Percentiles rank a stretch among this genome's conserved stretches.
These are phyloP conservation scores for Otatea glauca DNA, from an alignment of 176 grass and related monocot species.

Conservation along the genomic window DNA sequence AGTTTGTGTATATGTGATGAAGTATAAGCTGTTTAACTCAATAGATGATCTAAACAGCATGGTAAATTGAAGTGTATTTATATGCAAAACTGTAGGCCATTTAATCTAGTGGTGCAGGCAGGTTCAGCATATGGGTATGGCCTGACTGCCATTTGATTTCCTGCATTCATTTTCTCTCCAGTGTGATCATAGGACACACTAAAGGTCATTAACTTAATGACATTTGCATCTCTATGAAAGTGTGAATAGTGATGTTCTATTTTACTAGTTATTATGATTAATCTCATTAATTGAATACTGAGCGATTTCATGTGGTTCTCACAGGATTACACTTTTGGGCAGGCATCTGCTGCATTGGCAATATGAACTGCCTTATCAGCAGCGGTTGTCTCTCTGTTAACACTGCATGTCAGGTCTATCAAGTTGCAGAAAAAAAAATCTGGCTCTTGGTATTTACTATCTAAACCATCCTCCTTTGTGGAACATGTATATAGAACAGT, in stretches of 20 bases:
- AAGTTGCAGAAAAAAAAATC: conserved; percentile 14
- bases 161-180: conserved; percentile 8
- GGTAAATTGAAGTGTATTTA: neutral
- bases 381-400: neutral
- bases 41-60: neutral
- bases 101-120: neutral
- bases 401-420: neutral
- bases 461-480: conserved; percentile 3
- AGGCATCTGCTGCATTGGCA: conserved; percentile 15
- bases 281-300: conserved; percentile 5
- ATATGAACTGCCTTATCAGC: conserved; percentile 32
- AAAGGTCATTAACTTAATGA: neutral
- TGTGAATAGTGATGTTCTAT: neutral
- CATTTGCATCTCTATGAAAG: neutral
- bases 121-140: neutral
- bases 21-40: neutral
- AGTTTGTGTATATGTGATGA: neutral
- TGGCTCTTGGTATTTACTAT: neutral
- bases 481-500: neutral
- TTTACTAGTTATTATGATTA: neutral
- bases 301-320: conserved; percentile 16
- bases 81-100: neutral
- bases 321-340: conserved; percentile 38
- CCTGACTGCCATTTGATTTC: neutral
- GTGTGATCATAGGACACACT: neutral